Percentiles rank a stretch among this genome's conserved stretches.
Evolutionary conservation across 1,139 yeast species (phyloP).

Genomic region (Groenewaldozyma sp.): DNA sequence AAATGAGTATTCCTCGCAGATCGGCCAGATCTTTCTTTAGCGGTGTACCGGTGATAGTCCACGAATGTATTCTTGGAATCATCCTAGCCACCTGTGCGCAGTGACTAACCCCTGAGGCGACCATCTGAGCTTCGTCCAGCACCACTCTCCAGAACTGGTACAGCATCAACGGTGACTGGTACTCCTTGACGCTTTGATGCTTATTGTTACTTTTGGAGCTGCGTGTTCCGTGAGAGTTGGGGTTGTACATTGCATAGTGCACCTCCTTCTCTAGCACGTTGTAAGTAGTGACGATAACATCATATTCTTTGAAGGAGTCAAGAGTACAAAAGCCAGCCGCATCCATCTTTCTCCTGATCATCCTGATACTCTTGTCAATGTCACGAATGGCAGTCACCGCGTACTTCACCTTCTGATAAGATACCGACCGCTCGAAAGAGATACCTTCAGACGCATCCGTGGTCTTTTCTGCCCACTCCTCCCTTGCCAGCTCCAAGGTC

Average conservation of each 20-base stretch:
- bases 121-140: conserved; percentile 92
- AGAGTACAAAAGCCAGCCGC: conserved; percentile 28
- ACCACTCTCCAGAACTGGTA: conserved; percentile 87
- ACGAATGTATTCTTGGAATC: conserved; percentile 77
- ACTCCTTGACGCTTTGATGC: conserved; percentile 7
- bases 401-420: not conserved
- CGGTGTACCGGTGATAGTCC: conserved; percentile 98
- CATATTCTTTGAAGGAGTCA: conserved; percentile 43
- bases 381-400: not conserved
- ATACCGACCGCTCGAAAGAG: not conserved
- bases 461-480: not conserved
- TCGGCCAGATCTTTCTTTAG: conserved; percentile 59
- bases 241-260: conserved; percentile 70
- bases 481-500: not conserved
- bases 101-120: conserved; percentile 60
- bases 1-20: conserved; percentile 58
- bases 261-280: conserved; percentile 59
- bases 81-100: conserved; percentile 74
- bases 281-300: conserved; percentile 79
- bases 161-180: conserved; percentile 66
- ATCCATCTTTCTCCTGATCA: conserved; percentile 16
- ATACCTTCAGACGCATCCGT: too few relatives aligned
- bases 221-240: conserved; percentile 24
- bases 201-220: conserved; percentile 25
- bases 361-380: conserved; percentile 20